Evolutionary conservation across 139 green algal species (phyloP).

Genomic region (Haematococcus sp.): DNA sequence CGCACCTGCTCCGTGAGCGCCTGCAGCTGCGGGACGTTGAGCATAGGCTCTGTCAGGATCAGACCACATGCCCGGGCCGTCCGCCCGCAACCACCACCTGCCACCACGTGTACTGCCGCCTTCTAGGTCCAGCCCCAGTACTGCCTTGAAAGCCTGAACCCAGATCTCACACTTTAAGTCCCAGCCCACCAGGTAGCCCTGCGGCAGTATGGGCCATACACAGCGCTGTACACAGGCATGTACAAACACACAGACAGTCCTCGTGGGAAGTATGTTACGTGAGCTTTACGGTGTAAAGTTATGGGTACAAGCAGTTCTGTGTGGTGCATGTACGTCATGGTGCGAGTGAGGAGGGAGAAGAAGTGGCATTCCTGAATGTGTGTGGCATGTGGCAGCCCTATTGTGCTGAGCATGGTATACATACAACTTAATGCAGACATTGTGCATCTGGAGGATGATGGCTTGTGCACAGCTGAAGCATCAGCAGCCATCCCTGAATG

Average conservation of each 20-base stretch:
- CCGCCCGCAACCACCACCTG: slow-evolving; percentile 7
- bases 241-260: background rate
- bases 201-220: background rate
- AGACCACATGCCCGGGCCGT: slow-evolving; percentile 49
- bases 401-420: no score
- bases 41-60: slow-evolving; percentile 78
- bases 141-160: slow-evolving; percentile 35
- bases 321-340: no score
- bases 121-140: slow-evolving; percentile 21
- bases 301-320: no score
- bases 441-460: no score
- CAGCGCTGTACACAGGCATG: no score
- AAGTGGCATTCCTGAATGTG: no score
- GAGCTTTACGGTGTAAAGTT: no score
- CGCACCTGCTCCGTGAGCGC: slow-evolving; percentile 58
- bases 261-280: background rate
- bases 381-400: no score
- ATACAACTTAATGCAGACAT: no score
- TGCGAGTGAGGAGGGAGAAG: no score
- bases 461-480: no score
- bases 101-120: background rate
- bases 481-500: no score
- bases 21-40: slow-evolving; percentile 74
- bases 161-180: slow-evolving; percentile 84
- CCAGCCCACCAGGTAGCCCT: slow-evolving; percentile 82